Conservation (phyloP, 306 rosid species). For the Lathyrus aphaca region DNA sequence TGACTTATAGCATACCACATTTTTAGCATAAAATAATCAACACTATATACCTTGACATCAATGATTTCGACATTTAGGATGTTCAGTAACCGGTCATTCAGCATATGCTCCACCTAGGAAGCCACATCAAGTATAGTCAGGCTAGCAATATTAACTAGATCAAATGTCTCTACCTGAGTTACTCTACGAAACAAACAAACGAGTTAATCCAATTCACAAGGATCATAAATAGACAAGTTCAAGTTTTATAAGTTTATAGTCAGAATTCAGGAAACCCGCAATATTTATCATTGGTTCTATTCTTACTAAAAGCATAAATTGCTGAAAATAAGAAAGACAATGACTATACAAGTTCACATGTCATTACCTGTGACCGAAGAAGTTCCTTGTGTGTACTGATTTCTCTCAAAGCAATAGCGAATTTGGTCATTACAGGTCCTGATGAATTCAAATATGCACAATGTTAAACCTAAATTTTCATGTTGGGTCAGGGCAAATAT, state of each 20-base stretch:
- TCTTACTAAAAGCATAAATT: constrained; percentile 5
- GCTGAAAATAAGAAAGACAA: constrained; percentile 16
- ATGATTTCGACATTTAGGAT: constrained; percentile 68
- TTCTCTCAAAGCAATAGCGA: constrained; percentile 81
- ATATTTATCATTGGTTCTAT: constrained; percentile 4
- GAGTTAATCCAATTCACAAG: constrained; percentile 11
- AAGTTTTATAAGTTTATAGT: neutral
- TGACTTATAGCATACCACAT: constrained; percentile 26
- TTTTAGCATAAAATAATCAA: constrained; percentile 18
- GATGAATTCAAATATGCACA: neutral
- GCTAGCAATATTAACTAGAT: constrained; percentile 33
- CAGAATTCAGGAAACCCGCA: neutral
- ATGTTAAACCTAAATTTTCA: neutral
- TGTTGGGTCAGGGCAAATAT: neutral
- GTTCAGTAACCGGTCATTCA: constrained; percentile 65
- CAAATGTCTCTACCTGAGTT: constrained; percentile 3
- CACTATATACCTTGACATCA: constrained; percentile 63
- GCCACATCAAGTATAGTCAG: constrained; percentile 36
- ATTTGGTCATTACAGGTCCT: constrained; percentile 97
- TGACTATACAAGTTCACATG: constrained; percentile 12
- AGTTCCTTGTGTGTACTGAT: constrained; percentile 89
- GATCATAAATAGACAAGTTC: constrained; percentile 24
- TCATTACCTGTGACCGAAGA: constrained; percentile 85
- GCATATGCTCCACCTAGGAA: constrained; percentile 72
- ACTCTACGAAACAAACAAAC: neutral